Evolutionary conservation across 2,329 filamentous ascomycete genomes (phyloP).

Genomic region (Capronia coronata): DNA sequence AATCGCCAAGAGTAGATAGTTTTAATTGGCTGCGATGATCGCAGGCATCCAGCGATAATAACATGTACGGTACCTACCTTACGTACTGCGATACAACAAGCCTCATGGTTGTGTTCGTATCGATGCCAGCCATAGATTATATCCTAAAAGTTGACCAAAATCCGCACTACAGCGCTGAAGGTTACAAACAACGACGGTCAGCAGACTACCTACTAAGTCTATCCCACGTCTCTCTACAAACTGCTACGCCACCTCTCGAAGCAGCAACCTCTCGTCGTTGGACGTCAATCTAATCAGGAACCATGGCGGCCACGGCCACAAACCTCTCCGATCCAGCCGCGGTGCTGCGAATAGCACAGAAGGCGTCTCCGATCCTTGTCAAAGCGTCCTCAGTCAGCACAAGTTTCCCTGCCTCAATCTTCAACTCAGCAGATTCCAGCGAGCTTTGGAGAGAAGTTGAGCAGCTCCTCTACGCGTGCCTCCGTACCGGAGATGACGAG

Average conservation of each 20-base stretch:
- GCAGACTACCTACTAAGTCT: neutral
- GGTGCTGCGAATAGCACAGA: conserved; percentile 39
- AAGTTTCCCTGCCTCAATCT: conserved; percentile 48
- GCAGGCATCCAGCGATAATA: no score
- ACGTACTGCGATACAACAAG: no score
- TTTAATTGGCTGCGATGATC: no score
- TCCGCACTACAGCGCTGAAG: no score
- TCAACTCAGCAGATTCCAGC: conserved; percentile 57
- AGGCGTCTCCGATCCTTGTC: conserved; percentile 39
- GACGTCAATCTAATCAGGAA: neutral
- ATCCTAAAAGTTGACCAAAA: no score
- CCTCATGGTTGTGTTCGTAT: neutral
- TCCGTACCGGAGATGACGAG: conserved; percentile 75
- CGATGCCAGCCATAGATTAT: no score
- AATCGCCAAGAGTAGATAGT: no score
- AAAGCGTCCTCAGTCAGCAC: conserved; percentile 45
- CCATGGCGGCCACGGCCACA: conserved; percentile 15
- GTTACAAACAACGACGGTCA: no score
- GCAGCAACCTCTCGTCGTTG: neutral
- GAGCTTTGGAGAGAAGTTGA: conserved; percentile 83
- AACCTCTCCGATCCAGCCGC: conserved; percentile 41
- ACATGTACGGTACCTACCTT: no score
- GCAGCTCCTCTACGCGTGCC: conserved; percentile 74
- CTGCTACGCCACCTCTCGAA: neutral
- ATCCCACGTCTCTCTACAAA: neutral